phyloP scores from a whole-genome alignment of 1,139 yeast genomes.

The Suhomyces yuchorum region DNA sequence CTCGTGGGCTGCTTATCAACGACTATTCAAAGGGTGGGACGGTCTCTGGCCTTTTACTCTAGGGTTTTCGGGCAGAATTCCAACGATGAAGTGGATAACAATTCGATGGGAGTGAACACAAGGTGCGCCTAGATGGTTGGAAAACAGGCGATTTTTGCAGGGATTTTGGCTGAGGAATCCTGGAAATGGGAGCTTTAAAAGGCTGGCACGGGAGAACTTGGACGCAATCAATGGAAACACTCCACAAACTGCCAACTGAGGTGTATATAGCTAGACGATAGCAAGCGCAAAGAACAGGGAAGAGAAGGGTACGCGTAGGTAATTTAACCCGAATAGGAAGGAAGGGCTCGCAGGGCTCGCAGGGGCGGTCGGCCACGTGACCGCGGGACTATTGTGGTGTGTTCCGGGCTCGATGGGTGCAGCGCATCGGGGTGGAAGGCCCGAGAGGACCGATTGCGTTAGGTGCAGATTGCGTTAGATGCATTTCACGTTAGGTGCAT shows the following conservation, averaged over 20 bases:
- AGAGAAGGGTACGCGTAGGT: slow-evolving; percentile 10
- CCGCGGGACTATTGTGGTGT: not conserved
- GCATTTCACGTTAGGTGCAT: no score
- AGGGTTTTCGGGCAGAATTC: no score
- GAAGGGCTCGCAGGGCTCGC: slow-evolving; percentile 7
- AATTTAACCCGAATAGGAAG: slow-evolving; percentile 15
- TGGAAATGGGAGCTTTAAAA: not conserved
- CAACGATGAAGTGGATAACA: not conserved
- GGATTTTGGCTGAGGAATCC: not conserved
- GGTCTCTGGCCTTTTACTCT: not conserved
- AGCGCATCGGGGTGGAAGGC: no score
- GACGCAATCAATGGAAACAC: not conserved
- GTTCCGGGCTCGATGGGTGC: not conserved
- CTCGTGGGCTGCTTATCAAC: not conserved
- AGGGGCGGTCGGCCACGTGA: slow-evolving; percentile 4
- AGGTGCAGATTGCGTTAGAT: no score
- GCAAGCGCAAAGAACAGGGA: slow-evolving; percentile 9
- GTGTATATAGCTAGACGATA: slow-evolving; percentile 6
- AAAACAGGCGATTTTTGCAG: not conserved
- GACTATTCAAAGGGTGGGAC: no score
- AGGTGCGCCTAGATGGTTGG: not conserved
- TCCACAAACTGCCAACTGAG: not conserved
- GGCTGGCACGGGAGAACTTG: not conserved
- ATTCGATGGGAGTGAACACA: not conserved
- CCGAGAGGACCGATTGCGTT: no score